Conservation (phyloP, 164 flowering plant species). For the Macadamia integrifolia region DNA sequence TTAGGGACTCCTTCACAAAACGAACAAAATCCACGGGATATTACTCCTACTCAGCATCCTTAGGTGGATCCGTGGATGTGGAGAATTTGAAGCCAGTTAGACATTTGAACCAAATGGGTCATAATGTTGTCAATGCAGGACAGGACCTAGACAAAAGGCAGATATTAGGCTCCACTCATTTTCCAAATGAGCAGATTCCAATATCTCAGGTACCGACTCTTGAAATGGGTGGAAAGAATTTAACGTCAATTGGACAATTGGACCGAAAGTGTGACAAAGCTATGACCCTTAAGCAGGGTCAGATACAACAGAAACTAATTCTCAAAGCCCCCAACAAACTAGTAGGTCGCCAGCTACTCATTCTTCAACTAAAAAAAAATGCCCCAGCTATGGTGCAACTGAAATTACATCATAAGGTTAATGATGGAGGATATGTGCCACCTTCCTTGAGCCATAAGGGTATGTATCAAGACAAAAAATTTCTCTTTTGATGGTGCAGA, state of each 20-base stretch:
- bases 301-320: slow-evolving; percentile 79
- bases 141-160: slow-evolving; percentile 52
- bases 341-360: slow-evolving; percentile 54
- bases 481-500: slow-evolving; percentile 37
- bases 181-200: no score
- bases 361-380: slow-evolving; percentile 41
- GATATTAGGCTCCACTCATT: no score
- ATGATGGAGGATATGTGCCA: not conserved
- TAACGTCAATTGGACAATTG: no score
- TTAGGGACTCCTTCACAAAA: slow-evolving; percentile 54
- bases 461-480: slow-evolving; percentile 20
- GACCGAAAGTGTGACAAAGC: no score
- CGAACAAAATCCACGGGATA: slow-evolving; percentile 17
- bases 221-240: no score
- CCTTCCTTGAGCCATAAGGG: slow-evolving; percentile 16
- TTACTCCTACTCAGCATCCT: slow-evolving; percentile 14
- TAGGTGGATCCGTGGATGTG: slow-evolving; percentile 7
- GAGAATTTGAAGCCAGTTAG: slow-evolving; percentile 18
- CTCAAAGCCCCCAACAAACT: slow-evolving; percentile 38
- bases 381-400: slow-evolving; percentile 20
- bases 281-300: no score
- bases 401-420: slow-evolving; percentile 10
- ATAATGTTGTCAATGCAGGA: slow-evolving; percentile 16
- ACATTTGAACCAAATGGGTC: not conserved
- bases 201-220: no score